Base-by-base conservation (phyloP, 2,329 filamentous ascomycete genomes). In the Graphilbum sp. region DNA sequence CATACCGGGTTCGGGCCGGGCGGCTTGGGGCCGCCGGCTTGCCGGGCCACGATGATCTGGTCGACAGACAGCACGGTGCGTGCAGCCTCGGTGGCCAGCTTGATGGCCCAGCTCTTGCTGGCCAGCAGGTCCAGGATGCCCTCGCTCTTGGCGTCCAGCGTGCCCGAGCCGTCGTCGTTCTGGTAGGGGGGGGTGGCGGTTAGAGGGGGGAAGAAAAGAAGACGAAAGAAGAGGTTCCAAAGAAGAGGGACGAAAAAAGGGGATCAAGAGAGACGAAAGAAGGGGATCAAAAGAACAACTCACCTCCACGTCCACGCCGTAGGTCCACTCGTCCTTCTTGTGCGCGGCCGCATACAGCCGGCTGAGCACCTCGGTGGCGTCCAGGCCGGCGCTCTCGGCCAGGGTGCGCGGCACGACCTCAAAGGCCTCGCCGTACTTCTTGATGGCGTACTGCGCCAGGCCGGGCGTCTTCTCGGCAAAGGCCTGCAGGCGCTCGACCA, bases 1-100 rank as follows among this genome's bases (percentile, higher is more conserved):
- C 66, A 53, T 54, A 69, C 66, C 34, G 87, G 80, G 62, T 95
- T 95, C 49, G 86, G 90, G 34, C 82, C 87, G 23, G 90, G 90
- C 40, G 88, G 88, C 71, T 98, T 98, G 18, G 92, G 90, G 29
- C 90, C 90, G 54, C 90, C 90, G 35, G 92, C 90, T 64, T 96
- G 90, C 63, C 88, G 77, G 45, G 92, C 87, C 41, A 98, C 90
- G 55, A 98, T 98, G 54, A 98, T 98, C 64, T 98, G 92, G 61
- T 98, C 90, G 30, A 98, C 90, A 35, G 86, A 93, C 46, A 98
- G 66, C 23, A 98, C 81, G 35, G 90, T 98, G 52, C 90, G 74
- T 38, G 86, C 88, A 31, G 90, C 80, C 62, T 98, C 90, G 19
- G 88, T 95, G 29, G 90, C 92, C 46, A 98, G 69, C 64, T 90